Conservation (phyloP, 306 rosid species). For the Sophora flavescens region DNA sequence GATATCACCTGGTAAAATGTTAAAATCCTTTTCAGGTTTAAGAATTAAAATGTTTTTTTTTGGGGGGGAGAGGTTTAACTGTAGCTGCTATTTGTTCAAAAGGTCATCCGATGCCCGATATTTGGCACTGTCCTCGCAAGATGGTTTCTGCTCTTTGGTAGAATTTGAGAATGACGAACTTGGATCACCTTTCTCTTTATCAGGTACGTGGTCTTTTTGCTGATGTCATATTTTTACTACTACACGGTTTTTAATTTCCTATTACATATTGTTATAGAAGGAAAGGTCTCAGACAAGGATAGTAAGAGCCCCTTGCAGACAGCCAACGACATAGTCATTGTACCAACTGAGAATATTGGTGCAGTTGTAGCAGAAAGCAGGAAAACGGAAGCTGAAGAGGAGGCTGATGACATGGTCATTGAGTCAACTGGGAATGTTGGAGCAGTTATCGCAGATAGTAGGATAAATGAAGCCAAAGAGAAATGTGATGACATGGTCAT, state of each 20-base stretch:
- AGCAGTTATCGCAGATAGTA: slow-evolving; percentile 6
- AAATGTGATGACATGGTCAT: slow-evolving; percentile 36
- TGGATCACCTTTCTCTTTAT: slow-evolving; percentile 63
- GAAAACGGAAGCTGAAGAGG: slow-evolving; percentile 47
- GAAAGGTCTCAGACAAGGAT: slow-evolving; percentile 45
- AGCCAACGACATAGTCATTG: slow-evolving; percentile 42
- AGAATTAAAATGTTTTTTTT: slow-evolving; percentile 21
- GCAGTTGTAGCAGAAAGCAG: slow-evolving; percentile 23
- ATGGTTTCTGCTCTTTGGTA: slow-evolving; percentile 87
- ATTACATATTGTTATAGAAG: slow-evolving; percentile 50
- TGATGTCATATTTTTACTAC: slow-evolving; percentile 8
- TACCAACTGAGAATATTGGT: slow-evolving; percentile 31
- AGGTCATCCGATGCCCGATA: slow-evolving; percentile 91
- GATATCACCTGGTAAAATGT: slow-evolving; percentile 81
- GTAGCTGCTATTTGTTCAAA: slow-evolving; percentile 41
- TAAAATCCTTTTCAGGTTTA: slow-evolving; percentile 39
- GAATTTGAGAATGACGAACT: slow-evolving; percentile 87
- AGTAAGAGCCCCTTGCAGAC: slow-evolving; percentile 42
- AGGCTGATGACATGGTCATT: slow-evolving; percentile 44
- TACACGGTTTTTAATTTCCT: slow-evolving; percentile 18
- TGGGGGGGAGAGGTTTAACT: slow-evolving; percentile 40
- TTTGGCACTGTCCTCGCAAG: slow-evolving; percentile 92
- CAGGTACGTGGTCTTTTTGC: slow-evolving; percentile 55
- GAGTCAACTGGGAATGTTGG: slow-evolving; percentile 33
- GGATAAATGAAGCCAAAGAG: slow-evolving; percentile 41